phyloP scores from a whole-genome alignment of 306 rosid genomes.

The Cajanus cajan region DNA sequence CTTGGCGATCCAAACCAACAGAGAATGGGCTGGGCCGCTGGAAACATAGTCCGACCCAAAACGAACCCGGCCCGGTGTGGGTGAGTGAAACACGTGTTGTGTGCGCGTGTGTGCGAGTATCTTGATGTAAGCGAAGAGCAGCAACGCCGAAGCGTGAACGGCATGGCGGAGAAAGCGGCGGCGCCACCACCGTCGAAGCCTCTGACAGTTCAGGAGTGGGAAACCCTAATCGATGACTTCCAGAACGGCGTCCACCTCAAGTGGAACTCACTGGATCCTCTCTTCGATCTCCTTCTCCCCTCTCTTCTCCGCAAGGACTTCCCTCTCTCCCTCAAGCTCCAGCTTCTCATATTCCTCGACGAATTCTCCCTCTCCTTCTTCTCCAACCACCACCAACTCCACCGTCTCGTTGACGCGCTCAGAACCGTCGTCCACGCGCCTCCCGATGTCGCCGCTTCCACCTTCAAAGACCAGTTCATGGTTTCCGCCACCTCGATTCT shows the following conservation, averaged over 20 bases:
- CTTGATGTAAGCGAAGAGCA: background rate
- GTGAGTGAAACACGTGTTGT: too few relatives aligned
- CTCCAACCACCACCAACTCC: conserved; percentile 28
- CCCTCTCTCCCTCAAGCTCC: conserved; percentile 59
- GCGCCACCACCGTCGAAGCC: conserved; percentile 47
- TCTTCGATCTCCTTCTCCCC: conserved; percentile 65
- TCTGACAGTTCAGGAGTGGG: conserved; percentile 77
- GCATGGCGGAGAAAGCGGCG: conserved; percentile 51
- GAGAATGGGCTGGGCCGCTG: background rate
- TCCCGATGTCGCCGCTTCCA: conserved; percentile 47
- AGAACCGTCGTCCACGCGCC: conserved; percentile 65
- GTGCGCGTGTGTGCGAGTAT: too few relatives aligned
- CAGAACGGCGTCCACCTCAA: conserved; percentile 49
- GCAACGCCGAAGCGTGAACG: background rate
- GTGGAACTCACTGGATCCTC: conserved; percentile 52
- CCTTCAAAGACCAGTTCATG: conserved; percentile 82
- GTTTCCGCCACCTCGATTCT: conserved; percentile 73
- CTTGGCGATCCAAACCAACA: too few relatives aligned
- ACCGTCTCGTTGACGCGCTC: conserved; percentile 61
- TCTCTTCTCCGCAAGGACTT: conserved; percentile 68
- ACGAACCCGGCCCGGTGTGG: background rate
- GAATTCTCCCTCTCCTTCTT: conserved; percentile 60
- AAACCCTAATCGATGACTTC: conserved; percentile 77
- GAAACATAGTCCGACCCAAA: background rate
- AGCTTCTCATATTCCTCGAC: conserved; percentile 73